Evolutionary conservation across 331 rosid genomes (phyloP).

Genomic region (Quercus phellos): DNA sequence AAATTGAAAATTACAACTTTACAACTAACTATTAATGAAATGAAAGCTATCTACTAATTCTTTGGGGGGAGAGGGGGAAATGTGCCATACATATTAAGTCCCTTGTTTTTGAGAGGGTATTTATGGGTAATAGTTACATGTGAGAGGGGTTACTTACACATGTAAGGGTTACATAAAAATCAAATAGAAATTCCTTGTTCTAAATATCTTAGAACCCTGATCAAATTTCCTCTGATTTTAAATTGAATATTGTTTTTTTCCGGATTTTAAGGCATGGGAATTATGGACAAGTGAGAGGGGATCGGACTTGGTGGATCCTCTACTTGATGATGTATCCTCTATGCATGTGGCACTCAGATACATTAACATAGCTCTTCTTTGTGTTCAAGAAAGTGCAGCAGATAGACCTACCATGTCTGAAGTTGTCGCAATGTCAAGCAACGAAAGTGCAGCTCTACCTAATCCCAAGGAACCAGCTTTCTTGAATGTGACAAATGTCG

Average conservation of each 20-base stretch:
- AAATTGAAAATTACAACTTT: no score
- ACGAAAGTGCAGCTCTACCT: neutral
- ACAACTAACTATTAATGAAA: no score
- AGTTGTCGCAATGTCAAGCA: neutral
- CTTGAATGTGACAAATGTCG: neutral
- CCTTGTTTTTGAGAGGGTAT: no score
- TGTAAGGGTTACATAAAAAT: no score
- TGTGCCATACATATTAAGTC: no score
- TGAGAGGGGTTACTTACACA: no score
- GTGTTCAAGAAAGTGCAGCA: neutral
- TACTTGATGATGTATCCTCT: conserved; percentile 2
- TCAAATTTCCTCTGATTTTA: no score
- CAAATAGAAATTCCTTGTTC: no score
- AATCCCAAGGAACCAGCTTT: neutral
- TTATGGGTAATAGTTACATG: no score
- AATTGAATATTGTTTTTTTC: neutral
- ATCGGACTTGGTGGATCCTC: conserved; percentile 20
- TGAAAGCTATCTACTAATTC: no score
- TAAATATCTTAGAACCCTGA: no score
- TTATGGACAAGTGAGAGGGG: conserved; percentile 5
- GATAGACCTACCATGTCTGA: neutral
- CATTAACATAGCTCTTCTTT: neutral
- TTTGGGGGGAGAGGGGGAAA: no score
- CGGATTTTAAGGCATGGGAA: conserved; percentile 8
- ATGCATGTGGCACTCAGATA: neutral